Percentiles rank a stretch among this genome's conserved stretches.
These are phyloP conservation scores for Crithidia mellificae DNA, from an alignment of 208 protist genomes.

Conservation along the genomic window DNA sequence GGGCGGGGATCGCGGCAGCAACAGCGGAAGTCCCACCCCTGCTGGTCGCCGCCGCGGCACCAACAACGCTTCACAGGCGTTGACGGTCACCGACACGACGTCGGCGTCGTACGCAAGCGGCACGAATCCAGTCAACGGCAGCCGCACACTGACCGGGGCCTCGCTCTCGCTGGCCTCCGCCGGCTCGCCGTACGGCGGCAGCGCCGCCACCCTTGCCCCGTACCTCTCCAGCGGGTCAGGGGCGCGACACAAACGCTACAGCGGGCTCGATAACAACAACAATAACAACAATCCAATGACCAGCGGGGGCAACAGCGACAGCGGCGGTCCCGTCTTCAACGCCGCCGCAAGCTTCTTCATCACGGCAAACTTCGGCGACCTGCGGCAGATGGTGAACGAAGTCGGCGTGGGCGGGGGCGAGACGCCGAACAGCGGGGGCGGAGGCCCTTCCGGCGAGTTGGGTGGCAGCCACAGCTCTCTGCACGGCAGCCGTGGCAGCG, in stretches of 20 bases:
- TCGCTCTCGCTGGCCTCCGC: neutral
- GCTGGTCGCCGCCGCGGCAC: neutral
- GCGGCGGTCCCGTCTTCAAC: constrained; percentile 13
- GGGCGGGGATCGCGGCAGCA: neutral
- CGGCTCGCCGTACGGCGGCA: constrained; percentile 3
- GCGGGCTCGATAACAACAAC: neutral
- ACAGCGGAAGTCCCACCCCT: neutral
- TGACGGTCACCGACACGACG: constrained; percentile 10
- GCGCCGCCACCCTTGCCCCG: neutral
- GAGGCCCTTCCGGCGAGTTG: neutral
- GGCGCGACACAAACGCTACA: neutral
- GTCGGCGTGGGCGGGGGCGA: constrained; percentile 6
- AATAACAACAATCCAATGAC: neutral
- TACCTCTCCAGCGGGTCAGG: constrained; percentile 9
- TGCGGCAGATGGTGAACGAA: constrained; percentile 24
- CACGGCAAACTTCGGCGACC: constrained; percentile 30
- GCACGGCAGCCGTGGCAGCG: constrained; percentile 10
- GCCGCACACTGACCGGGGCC: neutral
- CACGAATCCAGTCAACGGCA: neutral
- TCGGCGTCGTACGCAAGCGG: constrained; percentile 1
- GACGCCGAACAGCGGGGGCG: constrained; percentile 4
- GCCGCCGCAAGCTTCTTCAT: constrained; percentile 30
- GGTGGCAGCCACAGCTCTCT: constrained; percentile 15
- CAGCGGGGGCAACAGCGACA: neutral
- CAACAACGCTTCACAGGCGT: neutral